Evolutionary conservation across 139 green algal genomes (phyloP).

Genomic region (Micromonas commoda): DNA sequence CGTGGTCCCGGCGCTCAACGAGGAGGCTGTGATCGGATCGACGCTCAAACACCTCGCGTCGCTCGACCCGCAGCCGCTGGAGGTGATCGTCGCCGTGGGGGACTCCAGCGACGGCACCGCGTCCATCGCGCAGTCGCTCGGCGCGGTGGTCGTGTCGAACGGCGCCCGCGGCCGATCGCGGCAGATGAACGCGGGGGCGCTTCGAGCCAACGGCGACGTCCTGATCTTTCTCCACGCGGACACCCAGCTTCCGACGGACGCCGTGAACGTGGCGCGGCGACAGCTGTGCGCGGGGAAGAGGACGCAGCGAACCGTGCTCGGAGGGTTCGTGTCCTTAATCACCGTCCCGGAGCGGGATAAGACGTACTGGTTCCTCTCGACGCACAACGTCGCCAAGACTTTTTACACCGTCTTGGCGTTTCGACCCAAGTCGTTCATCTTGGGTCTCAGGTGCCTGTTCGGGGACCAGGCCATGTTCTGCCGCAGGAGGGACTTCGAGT

Average conservation of each 20-base stretch:
- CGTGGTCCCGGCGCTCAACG: slow-evolving; percentile 34
- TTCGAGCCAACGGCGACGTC: slow-evolving; percentile 33
- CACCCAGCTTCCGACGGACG: slow-evolving; percentile 17
- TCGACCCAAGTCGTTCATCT: not conserved
- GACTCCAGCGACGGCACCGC: slow-evolving; percentile 35
- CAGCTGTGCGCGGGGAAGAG: not conserved
- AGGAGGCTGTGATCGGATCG: slow-evolving; percentile 10
- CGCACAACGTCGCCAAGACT: slow-evolving; percentile 33
- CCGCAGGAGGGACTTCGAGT: slow-evolving; percentile 7
- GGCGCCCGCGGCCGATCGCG: slow-evolving; percentile 14
- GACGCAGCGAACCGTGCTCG: no score
- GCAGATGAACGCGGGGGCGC: slow-evolving; percentile 42
- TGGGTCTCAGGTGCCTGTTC: slow-evolving; percentile 17
- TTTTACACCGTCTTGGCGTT: slow-evolving; percentile 5
- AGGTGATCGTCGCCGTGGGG: slow-evolving; percentile 42
- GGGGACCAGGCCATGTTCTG: slow-evolving; percentile 34
- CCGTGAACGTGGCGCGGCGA: not conserved
- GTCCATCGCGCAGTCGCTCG: slow-evolving; percentile 7
- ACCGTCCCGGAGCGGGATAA: not conserved
- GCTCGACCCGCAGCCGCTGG: not conserved
- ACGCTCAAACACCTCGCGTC: not conserved
- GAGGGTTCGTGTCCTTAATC: slow-evolving; percentile 26
- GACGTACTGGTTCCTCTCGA: slow-evolving; percentile 30
- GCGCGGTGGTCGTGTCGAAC: slow-evolving; percentile 25
- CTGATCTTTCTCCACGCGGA: slow-evolving; percentile 44